Evolutionary conservation across 768 basidiomycete genomes (phyloP).

Genomic region (Coprinellus micaceus): DNA sequence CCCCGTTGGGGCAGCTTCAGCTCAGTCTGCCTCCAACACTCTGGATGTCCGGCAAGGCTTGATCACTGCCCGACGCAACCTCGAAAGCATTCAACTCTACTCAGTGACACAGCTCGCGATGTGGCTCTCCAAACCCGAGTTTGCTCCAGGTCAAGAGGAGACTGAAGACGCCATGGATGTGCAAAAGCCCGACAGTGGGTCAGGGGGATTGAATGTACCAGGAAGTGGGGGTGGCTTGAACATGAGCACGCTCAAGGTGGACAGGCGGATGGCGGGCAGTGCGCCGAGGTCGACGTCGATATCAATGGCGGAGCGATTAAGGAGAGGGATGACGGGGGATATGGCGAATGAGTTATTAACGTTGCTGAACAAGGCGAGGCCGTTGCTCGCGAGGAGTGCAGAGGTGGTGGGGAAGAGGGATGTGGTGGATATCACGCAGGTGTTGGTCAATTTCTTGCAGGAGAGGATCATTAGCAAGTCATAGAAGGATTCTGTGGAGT

Average conservation of each 20-base stretch:
- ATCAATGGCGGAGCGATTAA: conserved; percentile 59
- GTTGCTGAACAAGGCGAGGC: conserved; percentile 61
- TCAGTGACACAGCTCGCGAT: conserved; percentile 73
- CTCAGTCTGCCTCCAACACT: conserved; percentile 26
- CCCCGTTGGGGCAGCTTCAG: conserved; percentile 20
- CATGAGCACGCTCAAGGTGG: conserved; percentile 23
- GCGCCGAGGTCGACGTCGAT: conserved; percentile 28
- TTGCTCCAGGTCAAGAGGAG: conserved; percentile 44
- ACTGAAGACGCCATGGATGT: conserved; percentile 46
- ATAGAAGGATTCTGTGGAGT: conserved; percentile 17
- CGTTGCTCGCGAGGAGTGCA: conserved; percentile 59
- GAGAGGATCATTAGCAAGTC: conserved; percentile 50
- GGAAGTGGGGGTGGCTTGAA: conserved; percentile 1
- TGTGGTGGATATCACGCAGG: conserved; percentile 52
- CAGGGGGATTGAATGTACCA: conserved; percentile 17
- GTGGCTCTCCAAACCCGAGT: conserved; percentile 74
- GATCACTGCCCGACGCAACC: conserved; percentile 51
- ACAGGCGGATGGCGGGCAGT: conserved; percentile 39
- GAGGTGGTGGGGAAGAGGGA: conserved; percentile 41
- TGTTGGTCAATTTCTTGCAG: conserved; percentile 62
- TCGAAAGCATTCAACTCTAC: conserved; percentile 69
- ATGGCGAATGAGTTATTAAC: conserved; percentile 70
- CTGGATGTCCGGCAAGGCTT: conserved; percentile 59
- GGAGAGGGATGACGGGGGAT: conserved; percentile 78
- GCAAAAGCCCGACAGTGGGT: conserved; percentile 17